Base-by-base conservation (phyloP, 331 rosid genomes). In the Malus hybrid region DNA sequence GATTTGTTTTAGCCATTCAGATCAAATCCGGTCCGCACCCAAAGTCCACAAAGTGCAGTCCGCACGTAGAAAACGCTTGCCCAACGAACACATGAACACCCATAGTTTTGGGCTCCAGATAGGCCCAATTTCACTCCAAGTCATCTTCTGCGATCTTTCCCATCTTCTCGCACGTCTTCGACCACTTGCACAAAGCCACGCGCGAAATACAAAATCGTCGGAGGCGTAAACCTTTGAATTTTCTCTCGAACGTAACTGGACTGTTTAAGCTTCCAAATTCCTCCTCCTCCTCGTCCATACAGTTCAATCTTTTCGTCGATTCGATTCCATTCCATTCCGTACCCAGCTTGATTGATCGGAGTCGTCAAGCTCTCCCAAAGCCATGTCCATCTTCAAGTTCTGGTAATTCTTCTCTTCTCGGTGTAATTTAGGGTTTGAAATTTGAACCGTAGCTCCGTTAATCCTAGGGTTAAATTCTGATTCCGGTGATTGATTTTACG, bases 351-450 rank as follows among this genome's bases (percentile, higher is more conserved):
- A 46, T 34, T 63, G 66, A n/a, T 75, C 77, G 62, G 69, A 60
- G 56, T 42, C 32, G 62, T 39, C 67, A 14, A 69, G 78, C 70
- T 66, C 69, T 20, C 67, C 60, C 22, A 53, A 10, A 66, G 78
- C 79, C 75, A 86, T 86, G 90, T 86, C 79, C 79, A 86, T 86
- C 86, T 86, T 86, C 82, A 86, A 84, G 72, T 86, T 86, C 76
- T 86, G 90, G 90, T 86, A 86, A 48, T 29, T 28, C 58, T 52
- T 30, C 24, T 71, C 36, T 2, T 30, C 62, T n/a, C 10, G 7
- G 60, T 10, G 7, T 44, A 44, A 44, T 26, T 44, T 79, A 73
- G 78, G 76, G 64, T 78, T 75, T 78, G 13, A 26, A 30, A 58
- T 20, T 19, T 56, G 33, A 71, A 71, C 56, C 75, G 3, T 4